A percentile compares a stretch with the other conserved stretches of the same genome.
Evolutionary conservation across 306 rosid genomes (phyloP).

Genomic region (Prinsepia uniflora): DNA sequence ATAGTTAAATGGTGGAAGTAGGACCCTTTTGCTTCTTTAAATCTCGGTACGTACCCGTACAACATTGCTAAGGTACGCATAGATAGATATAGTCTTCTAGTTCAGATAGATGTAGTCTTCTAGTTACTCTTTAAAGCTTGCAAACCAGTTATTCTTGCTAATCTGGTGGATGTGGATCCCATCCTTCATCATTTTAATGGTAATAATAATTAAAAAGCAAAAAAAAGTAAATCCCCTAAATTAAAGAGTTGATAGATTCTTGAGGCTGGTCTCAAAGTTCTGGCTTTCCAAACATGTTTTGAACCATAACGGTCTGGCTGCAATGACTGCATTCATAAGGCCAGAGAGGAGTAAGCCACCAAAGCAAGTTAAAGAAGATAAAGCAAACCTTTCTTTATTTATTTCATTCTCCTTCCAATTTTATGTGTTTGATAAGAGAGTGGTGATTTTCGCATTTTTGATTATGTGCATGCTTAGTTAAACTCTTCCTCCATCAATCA

Average conservation of each 20-base stretch:
- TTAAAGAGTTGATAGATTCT: slow-evolving; percentile 37
- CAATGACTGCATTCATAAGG: slow-evolving; percentile 3
- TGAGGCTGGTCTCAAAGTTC: slow-evolving; percentile 65
- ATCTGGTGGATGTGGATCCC: slow-evolving; percentile 41
- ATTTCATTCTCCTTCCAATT: background rate
- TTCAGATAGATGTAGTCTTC: slow-evolving; percentile 13
- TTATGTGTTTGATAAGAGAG: background rate
- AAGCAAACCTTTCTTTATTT: slow-evolving; percentile 18
- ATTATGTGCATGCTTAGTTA: too few species aligned
- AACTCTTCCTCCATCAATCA: too few species aligned
- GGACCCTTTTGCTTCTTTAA: slow-evolving; percentile 32
- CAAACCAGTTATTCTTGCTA: slow-evolving; percentile 17
- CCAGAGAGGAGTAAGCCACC: slow-evolving; percentile 18
- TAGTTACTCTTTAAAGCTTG: slow-evolving; percentile 8
- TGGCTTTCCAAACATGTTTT: slow-evolving; percentile 41
- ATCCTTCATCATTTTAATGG: slow-evolving; percentile 6
- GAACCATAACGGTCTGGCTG: slow-evolving; percentile 17
- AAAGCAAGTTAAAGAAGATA: slow-evolving; percentile 31
- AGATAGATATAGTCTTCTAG: slow-evolving; percentile 8
- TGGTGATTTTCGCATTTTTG: background rate
- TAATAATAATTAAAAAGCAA: background rate
- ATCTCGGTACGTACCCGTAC: slow-evolving; percentile 56
- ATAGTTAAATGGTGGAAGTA: slow-evolving; percentile 19
- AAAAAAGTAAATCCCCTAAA: slow-evolving; percentile 16
- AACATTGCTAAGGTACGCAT: background rate